Evolutionary conservation across 225 moss, liverwort and hornwort genomes (phyloP).

Genomic region (Asterella californica): DNA sequence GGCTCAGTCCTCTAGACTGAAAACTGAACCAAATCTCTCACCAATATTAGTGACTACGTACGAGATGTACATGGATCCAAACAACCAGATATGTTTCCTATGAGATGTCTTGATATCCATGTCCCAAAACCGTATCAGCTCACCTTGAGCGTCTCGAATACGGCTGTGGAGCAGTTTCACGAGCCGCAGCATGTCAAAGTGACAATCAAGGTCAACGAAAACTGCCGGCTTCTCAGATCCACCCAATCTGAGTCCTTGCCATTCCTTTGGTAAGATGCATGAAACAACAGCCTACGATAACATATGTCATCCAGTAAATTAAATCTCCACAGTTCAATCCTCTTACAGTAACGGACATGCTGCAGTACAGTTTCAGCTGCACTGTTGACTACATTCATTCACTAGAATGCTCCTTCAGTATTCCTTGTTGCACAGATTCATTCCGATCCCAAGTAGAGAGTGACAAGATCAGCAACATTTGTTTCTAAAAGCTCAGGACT

Average conservation of each 20-base stretch:
- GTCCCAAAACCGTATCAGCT: neutral
- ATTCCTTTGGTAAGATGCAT: constrained; percentile 46
- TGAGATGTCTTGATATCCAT: neutral
- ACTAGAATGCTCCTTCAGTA: neutral
- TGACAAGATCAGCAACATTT: neutral
- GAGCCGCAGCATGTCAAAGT: constrained; percentile 41
- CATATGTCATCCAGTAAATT: neutral
- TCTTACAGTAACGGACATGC: neutral
- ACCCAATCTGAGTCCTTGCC: constrained; percentile 34
- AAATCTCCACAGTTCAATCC: neutral
- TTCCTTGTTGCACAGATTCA: neutral
- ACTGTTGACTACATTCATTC: neutral
- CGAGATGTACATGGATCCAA: neutral
- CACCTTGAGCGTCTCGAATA: constrained; percentile 21
- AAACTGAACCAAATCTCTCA: neutral
- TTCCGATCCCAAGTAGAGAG: neutral
- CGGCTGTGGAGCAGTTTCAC: constrained; percentile 40
- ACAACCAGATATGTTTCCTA: neutral
- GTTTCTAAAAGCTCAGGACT: neutral
- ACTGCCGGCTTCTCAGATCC: constrained; percentile 45
- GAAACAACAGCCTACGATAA: constrained; percentile 38
- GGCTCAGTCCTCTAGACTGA: neutral
- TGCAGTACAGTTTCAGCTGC: neutral
- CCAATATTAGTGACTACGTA: neutral
- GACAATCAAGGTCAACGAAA: constrained; percentile 46